phyloP scores from a whole-genome alignment of 2,329 filamentous ascomycete genomes.

The Ceratocystis destructans region DNA sequence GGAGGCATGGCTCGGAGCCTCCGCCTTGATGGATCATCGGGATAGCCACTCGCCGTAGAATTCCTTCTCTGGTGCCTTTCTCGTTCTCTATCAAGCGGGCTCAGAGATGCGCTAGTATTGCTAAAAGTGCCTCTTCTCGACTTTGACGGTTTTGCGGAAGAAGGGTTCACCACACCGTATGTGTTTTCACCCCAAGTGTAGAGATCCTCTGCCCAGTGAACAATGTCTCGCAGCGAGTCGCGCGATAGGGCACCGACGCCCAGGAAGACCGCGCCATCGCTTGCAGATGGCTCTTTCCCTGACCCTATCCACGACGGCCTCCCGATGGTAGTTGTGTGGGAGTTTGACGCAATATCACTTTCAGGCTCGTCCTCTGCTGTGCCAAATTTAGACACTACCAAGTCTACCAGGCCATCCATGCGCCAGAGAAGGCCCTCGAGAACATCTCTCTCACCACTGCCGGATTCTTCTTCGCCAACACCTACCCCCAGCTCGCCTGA shows the following conservation, averaged over 20 bases:
- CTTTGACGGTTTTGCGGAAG: slow-evolving; percentile 12
- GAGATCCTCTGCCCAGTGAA: slow-evolving; percentile 78
- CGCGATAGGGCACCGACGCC: slow-evolving; percentile 62
- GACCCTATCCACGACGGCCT: slow-evolving; percentile 55
- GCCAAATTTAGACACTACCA: slow-evolving; percentile 79
- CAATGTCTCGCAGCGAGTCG: slow-evolving; percentile 56
- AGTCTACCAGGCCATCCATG: slow-evolving; percentile 72
- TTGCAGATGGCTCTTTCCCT: slow-evolving; percentile 50
- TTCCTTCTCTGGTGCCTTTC: background rate
- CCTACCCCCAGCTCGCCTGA: slow-evolving; percentile 87
- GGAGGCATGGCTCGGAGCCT: slow-evolving; percentile 15
- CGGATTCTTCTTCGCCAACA: slow-evolving; percentile 88
- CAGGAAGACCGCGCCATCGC: slow-evolving; percentile 78
- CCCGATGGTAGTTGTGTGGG: slow-evolving; percentile 16
- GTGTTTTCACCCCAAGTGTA: slow-evolving; percentile 72
- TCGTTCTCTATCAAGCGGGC: slow-evolving; percentile 5
- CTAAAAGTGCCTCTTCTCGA: slow-evolving; percentile 16
- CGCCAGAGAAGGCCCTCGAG: slow-evolving; percentile 72
- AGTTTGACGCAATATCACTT: slow-evolving; percentile 20
- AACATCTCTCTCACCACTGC: slow-evolving; percentile 85
- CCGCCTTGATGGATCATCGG: slow-evolving; percentile 6
- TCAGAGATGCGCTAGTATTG: background rate
- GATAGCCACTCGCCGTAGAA: background rate
- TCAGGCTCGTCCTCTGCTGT: slow-evolving; percentile 26
- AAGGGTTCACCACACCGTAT: slow-evolving; percentile 61